Evolutionary conservation across 208 protist genomes (phyloP), one percentile per base, ranked within the genome.

Genomic region (Endotrypanum monterogeii): DNA sequence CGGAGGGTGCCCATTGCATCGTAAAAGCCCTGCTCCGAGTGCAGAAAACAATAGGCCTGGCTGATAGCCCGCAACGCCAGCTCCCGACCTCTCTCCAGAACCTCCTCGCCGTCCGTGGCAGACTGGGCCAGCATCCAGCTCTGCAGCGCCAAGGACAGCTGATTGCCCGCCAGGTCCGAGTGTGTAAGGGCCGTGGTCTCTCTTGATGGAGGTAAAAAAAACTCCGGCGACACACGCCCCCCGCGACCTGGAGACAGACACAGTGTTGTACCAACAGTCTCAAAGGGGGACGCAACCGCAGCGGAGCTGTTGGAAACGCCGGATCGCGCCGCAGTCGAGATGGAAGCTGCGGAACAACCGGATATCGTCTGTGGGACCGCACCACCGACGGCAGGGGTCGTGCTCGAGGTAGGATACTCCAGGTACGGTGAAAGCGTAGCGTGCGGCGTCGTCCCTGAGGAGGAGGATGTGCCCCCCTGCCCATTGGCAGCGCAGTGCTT

Each of bases 1-100:
- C 71, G 72, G 50, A 88, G 80, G 16, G 74, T 76, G 35, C 84
- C 84, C 71, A 89, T 76, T 1, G 80, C 80, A 30, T 83, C 81
- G 69, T 84, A 85, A 61, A 89, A 84, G 35, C 83, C 71, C 25
- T 89, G 71, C 44, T 78, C 61, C 8, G 74, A 81, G 32, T 61
- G 75, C 20, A 82, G n/a, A 60, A 76, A 89, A 39, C 30, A 32
- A 44, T 84, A 55, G 1, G 78, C 74, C 44, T 71, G 58, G 14
- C 66, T 41, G 57, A 89, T 79, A 9, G 71, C 77, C 16, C 51
- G 63, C 7, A 82, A 61, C 23, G 80, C 39, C 51, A 89, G 52
- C n/a, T 67, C 61, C 35, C 61, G 46, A 12, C 63, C 80, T 2
- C 79, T 76, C 39, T 73, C 67, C 39, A 83, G 37, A 16, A 87